Evolutionary conservation across 768 basidiomycete species (phyloP), one percentile per base, ranked within the genome.

Genomic region (Gyrodon lividus): DNA sequence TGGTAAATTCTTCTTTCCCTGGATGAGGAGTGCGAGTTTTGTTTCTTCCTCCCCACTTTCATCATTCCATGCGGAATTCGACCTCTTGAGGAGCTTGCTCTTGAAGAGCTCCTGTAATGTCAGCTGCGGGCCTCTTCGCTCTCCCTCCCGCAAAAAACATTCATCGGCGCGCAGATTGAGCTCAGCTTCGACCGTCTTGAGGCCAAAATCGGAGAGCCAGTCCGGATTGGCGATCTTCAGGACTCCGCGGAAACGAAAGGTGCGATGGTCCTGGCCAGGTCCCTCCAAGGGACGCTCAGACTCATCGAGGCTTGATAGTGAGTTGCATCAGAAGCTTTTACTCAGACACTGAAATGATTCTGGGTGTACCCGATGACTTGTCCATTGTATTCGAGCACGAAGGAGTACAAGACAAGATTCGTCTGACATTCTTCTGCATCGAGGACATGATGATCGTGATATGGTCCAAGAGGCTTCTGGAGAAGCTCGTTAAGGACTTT

Each of bases 151-250:
- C 16, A 67, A 12, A 37, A 66, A 56, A 4, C 66, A 64, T 39
- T 68, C 65, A 14, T 52, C 41, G 40, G 76, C 73, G 14, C 78
- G 67, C 35, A 71, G 53, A 17, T 71, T 68, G 10, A 86, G 59
- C 45, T 83, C 82, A 4, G 46, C 35, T 45, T 78, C 66, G 5
- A 87, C 57, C 45, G 57, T 65, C 34, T 66, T 57, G 31, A 59
- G 50, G 1, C 82, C 86, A 38, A 59, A 59, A 0, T 70, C 67
- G 1, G 82, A 78, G 19, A 87, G 75, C 76, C 82, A 83, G 1
- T 65, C 56, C 0, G 79, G 69, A 2, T 67, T 50, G 2, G 69
- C 58, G 52, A 87, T 74, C 34, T 71, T 70, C 0, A 86, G 67
- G 5, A 76, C 58, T 0, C 83, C 85, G 28, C 74, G 77, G 53